Base-by-base conservation (phyloP, 2,329 filamentous ascomycete species). In the Beauveria sp. region DNA sequence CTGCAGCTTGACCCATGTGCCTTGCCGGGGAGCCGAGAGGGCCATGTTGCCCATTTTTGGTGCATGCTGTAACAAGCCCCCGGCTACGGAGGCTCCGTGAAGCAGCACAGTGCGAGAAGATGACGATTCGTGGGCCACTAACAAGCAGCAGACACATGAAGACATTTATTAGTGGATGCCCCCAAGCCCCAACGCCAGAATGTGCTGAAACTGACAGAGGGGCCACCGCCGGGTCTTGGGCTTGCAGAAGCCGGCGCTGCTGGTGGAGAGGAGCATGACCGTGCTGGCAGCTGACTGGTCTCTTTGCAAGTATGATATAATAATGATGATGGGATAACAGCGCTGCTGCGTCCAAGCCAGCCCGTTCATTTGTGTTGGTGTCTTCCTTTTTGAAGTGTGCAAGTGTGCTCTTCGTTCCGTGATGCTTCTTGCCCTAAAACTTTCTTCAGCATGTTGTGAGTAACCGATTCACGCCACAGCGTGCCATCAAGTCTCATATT, bases 221-320 rank as follows among this genome's bases (percentile, higher is more conserved):
- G 26, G 42, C 38, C 22, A 43, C 52, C 52, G n/a, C 52, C 38
- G 20, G 28, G 5, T 53, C n/a, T 22, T 53, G n/a, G 30, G 9
- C 14, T 22, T 30, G 16, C 24, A 45, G 40, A 16, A 55, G 24
- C 53, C 18, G 24, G 26, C 24, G 40, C 53, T 30, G 30, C 45
- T 22, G 24, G 56, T 59, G 56, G 56, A 52, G 46, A 52, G 54
- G 28, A 16, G 10, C 34, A 58, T 30, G 30, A 50, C 34, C 30
- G 34, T 12, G 30, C 30, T 40, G 34, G 30, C 56, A 40, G 46
- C 46, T 51, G 56, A 58, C 34, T 58, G 56, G 56, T 16, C 55
- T 50, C 18, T 51, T 26, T 10, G 5, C 18, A 47, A 58, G 56
- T 40, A 58, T 58, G 56, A 58, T 58, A 34, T 38, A 59, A 52